Evolutionary conservation across 257 asterid genomes (phyloP).

Genomic region (Salvia splendens): DNA sequence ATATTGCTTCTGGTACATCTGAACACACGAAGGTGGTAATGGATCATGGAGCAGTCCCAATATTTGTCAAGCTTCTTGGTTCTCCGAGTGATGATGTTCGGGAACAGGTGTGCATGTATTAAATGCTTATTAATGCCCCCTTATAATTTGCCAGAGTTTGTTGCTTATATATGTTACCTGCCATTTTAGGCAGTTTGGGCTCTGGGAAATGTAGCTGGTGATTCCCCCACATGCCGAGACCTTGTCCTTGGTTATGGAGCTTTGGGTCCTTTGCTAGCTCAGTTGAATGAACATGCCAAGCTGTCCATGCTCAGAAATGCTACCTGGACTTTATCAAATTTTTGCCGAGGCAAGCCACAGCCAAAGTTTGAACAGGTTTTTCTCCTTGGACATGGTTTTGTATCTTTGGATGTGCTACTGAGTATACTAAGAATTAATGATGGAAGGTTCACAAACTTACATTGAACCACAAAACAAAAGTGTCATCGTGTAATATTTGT

Average conservation of each 20-base stretch:
- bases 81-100: conserved; percentile 92
- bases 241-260: conserved; percentile 83
- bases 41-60: conserved; percentile 85
- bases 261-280: conserved; percentile 68
- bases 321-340: conserved; percentile 90
- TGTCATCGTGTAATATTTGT: neutral
- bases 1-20: conserved; percentile 92
- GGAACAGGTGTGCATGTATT: conserved; percentile 61
- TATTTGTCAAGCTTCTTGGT: conserved; percentile 74
- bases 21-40: conserved; percentile 87
- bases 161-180: neutral
- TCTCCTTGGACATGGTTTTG: neutral
- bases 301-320: conserved; percentile 92
- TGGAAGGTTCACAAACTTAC: neutral
- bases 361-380: conserved; percentile 82
- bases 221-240: conserved; percentile 88
- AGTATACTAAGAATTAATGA: neutral
- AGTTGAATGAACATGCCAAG: conserved; percentile 76
- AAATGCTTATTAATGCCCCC: neutral
- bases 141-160: neutral
- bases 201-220: conserved; percentile 92
- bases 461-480: neutral
- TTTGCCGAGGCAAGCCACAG: conserved; percentile 97
- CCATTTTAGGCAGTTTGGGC: conserved; percentile 89
- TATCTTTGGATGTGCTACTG: neutral